Evolutionary conservation across 495 filamentous ascomycete genomes (phyloP), one percentile per base, ranked within the genome.

Genomic region (Hypoxylon lienhwacheense): DNA sequence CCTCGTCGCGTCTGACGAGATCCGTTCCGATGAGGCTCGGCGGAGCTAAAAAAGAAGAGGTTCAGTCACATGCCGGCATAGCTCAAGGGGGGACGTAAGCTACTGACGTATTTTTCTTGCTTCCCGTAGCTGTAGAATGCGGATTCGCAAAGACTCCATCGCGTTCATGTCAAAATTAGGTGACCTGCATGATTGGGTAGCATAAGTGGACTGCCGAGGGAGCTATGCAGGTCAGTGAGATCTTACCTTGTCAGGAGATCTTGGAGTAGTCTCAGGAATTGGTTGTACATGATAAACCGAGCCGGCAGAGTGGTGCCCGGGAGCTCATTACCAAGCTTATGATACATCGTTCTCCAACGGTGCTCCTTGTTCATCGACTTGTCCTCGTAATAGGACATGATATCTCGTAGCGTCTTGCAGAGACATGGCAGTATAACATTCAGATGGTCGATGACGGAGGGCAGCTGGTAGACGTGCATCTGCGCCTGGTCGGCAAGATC

Each of bases 301-400:
- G 77, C 72, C 8, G 72, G 76, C 7, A 82, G 64, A 8, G 71
- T 70, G 24, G 80, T 67, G 3, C 75, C 75, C 2, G 65, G 70
- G 29, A 71, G 73, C 57, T 76, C 76, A 22, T 74, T 71, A 1
- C 71, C 73, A 70, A 79, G 73, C 40, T 72, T 73, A 68, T 80
- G 70, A 47, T 77, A 75, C 77, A 82, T 80, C 26, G 73, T 71
- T 21, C 70, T 72, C 79, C 79, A 82, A 31, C 77, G 66, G 26
- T 67, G 66, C 48, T 75, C 70, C 35, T 71, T 71, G 28, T 69
- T 64, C 19, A 77, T 15, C 4, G 63, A 66, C 48, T 70, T 75
- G 50, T 82, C 74, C 31, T 77, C 77, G 53, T 79, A 73, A 57
- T 76, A 72, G 3, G 51, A 25, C 41, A 66, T 75, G 61, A 82